phyloP scores from a whole-genome alignment of 2,329 filamentous ascomycete genomes.

The Gnomoniopsis sp. region DNA sequence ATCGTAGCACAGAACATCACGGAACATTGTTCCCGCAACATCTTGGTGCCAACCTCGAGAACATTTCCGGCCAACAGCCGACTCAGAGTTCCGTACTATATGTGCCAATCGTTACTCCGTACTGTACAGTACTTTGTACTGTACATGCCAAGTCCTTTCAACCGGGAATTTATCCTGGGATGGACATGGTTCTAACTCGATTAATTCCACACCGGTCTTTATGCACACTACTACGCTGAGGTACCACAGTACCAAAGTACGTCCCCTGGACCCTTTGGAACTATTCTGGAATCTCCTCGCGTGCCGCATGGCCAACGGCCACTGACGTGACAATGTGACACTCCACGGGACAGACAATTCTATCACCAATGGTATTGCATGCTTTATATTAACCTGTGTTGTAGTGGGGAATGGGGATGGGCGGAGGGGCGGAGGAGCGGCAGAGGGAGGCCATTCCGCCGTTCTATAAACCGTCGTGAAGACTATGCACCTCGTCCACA shows the following conservation, averaged over 20 bases:
- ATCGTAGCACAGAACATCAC: no score
- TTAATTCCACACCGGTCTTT: neutral
- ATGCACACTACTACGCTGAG: neutral
- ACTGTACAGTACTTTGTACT: neutral
- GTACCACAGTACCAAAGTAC: neutral
- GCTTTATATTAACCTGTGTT: neutral
- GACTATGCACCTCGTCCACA: neutral
- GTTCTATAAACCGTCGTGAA: neutral
- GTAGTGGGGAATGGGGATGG: neutral
- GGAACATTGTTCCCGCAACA: no score
- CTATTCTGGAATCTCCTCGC: neutral
- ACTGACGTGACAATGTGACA: neutral
- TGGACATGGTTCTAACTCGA: neutral
- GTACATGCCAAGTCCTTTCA: neutral
- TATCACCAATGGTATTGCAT: neutral
- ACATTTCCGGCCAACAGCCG: neutral
- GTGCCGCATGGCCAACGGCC: neutral
- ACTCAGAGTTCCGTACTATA: neutral
- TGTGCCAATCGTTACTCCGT: no score
- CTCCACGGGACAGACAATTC: neutral
- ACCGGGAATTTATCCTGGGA: constrained; percentile 1
- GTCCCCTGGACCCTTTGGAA: neutral
- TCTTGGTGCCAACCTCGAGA: no score
- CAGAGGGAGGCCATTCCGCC: neutral
- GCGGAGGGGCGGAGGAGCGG: neutral